Percentiles rank a stretch among this genome's conserved stretches.
phyloP scores from a whole-genome alignment of 192 early-diverging fungal genomes.

The Coemansia sp. region DNA sequence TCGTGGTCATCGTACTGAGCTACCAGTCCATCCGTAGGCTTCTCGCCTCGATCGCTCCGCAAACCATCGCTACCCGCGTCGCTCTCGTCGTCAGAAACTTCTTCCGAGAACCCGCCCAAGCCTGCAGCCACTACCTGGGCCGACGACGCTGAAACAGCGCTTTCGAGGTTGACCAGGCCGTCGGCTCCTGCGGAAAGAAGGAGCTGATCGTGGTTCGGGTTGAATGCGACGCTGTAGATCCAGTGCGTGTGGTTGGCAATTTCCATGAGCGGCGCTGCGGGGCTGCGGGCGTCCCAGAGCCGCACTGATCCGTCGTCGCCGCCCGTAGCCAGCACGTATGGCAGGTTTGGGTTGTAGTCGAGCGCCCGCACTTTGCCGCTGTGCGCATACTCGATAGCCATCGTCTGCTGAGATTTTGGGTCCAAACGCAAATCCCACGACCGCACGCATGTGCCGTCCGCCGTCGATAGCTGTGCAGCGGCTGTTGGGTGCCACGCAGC shows the following conservation, averaged over 20 bases:
- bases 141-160: conserved; percentile 81
- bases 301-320: conserved; percentile 87
- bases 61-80: conserved; percentile 13
- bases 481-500: conserved; percentile 33
- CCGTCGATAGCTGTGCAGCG: conserved; percentile 52
- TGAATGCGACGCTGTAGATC: conserved; percentile 83
- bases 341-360: conserved; percentile 87
- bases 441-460: conserved; percentile 59
- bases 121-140: conserved; percentile 52
- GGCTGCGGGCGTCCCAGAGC: conserved; percentile 81
- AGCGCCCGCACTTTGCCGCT: conserved; percentile 66
- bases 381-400: conserved; percentile 63
- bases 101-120: neutral
- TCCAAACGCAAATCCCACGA: conserved; percentile 71
- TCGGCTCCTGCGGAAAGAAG: conserved; percentile 83
- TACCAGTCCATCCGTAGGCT: conserved; percentile 75
- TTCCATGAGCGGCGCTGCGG: conserved; percentile 59
- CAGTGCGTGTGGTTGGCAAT: conserved; percentile 85
- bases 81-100: conserved; percentile 1
- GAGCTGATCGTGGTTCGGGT: conserved; percentile 90
- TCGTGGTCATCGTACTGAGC: conserved; percentile 92
- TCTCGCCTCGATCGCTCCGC: conserved; percentile 17
- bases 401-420: conserved; percentile 7
- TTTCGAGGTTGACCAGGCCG: conserved; percentile 84
- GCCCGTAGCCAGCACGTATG: conserved; percentile 76